Conservation (phyloP, 2,329 filamentous ascomycete genomes). For the Coleophoma cylindrospora region DNA sequence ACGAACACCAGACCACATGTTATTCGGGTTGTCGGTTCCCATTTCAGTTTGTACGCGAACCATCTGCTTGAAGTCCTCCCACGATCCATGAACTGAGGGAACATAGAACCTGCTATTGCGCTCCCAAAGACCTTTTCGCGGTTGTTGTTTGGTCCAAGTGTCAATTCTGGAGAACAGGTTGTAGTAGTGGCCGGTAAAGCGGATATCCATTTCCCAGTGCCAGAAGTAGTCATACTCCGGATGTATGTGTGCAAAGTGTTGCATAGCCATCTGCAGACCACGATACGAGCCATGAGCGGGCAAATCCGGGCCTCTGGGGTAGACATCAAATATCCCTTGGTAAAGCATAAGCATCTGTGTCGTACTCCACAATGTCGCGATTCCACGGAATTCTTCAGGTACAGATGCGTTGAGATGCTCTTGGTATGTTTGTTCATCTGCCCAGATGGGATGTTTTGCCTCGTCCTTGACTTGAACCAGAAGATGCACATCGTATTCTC, state of each 20-base stretch:
- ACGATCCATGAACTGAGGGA: conserved; percentile 68
- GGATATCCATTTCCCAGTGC: conserved; percentile 94
- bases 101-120: conserved; percentile 75
- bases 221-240: conserved; percentile 88
- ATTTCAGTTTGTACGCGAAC: conserved; percentile 70
- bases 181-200: conserved; percentile 85
- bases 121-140: conserved; percentile 77
- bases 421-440: conserved; percentile 64
- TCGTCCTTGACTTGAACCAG: conserved; percentile 81
- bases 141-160: conserved; percentile 66
- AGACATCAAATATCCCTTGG: conserved; percentile 78
- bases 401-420: conserved; percentile 63
- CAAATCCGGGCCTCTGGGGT: conserved; percentile 57
- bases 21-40: conserved; percentile 59
- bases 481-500: conserved; percentile 82
- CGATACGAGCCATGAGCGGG: conserved; percentile 91
- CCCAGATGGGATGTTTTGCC: conserved; percentile 73
- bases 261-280: conserved; percentile 88
- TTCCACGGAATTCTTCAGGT: conserved; percentile 79
- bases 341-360: conserved; percentile 90
- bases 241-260: conserved; percentile 85
- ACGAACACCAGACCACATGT: conserved; percentile 54
- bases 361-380: conserved; percentile 91
- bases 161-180: conserved; percentile 66
- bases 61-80: conserved; percentile 77